These are phyloP conservation scores for Talaromyces islandicus DNA, from an alignment of 2,329 filamentous ascomycete species.

Conservation along the genomic window DNA sequence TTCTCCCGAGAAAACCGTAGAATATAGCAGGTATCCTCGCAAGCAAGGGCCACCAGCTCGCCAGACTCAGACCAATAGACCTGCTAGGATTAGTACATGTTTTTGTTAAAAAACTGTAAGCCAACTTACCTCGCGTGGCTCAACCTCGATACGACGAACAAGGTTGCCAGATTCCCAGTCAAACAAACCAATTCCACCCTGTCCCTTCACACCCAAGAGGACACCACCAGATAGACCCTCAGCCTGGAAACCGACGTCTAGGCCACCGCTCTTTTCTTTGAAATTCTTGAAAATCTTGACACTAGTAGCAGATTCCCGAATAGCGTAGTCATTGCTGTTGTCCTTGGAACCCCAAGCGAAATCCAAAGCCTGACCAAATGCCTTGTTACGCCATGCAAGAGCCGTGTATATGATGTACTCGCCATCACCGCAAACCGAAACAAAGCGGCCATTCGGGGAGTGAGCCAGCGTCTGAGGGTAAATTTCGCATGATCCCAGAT, in stretches of 20 bases:
- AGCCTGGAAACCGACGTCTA: conserved; percentile 92
- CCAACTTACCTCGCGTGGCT: conserved; percentile 53
- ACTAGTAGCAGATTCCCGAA: conserved; percentile 86
- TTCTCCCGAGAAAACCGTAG: conserved; percentile 85
- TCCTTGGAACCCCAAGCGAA: conserved; percentile 97
- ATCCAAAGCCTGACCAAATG: conserved; percentile 89
- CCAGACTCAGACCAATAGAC: conserved; percentile 98
- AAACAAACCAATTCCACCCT: conserved; percentile 91
- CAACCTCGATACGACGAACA: conserved; percentile 83
- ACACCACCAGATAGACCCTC: conserved; percentile 86
- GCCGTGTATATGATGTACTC: conserved; percentile 99
- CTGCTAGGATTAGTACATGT: conserved; percentile 31
- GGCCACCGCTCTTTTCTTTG: conserved; percentile 77
- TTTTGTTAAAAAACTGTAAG: background rate
- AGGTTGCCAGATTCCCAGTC: conserved; percentile 90
- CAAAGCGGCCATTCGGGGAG: conserved; percentile 90
- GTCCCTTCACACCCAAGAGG: conserved; percentile 87
- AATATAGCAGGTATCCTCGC: conserved; percentile 93
- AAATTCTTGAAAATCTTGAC: conserved; percentile 99
- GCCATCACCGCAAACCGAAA: conserved; percentile 87
- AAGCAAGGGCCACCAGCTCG: conserved; percentile 85
- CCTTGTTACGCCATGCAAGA: conserved; percentile 93
- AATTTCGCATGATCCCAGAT: conserved; percentile 91
- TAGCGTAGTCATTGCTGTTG: conserved; percentile 97
- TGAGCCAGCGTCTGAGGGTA: conserved; percentile 93